Evolutionary conservation across 2,329 filamentous ascomycete genomes (phyloP), one percentile per base, ranked within the genome.

Genomic region (Exserohilum rostratum): DNA sequence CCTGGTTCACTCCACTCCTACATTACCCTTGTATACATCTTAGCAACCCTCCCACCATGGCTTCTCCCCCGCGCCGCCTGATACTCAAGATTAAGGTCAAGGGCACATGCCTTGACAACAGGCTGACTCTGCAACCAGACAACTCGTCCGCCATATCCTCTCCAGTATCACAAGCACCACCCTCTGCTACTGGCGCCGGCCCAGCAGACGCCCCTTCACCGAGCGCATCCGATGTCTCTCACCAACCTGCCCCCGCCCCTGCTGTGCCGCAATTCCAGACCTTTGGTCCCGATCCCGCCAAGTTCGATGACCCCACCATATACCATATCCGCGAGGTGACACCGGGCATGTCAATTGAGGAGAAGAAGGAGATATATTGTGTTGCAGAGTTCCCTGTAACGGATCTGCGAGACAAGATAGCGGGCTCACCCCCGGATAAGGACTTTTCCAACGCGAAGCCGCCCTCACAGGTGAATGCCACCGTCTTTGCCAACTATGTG

Each of bases 371-470:
- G 63, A 93, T 98, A 47, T 96, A 91, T 74, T 91, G 91, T 6
- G 95, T 99, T 13, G 87, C 90, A 4, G 82, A 85, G 12, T 99
- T 95, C 71, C 95, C 95, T 0, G 83, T 83, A 47, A 88, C 85
- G 60, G 90, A 97, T 68, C 82, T 99, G 7, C 83, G 87, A 53
- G 88, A 97, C 69, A 81, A 95, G 63, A 96, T 96, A 60, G 90
- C 93, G 10, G 95, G 95, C 43, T 87, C 90, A 34, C 90, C 93
- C 1, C 93, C 95, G 1, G 93, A 98, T 75, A 92, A 91, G 73
- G 95, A 99, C 78, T 98, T 97, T 69, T 97, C 91, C 72, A 96
- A 87, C 71, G 89, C 91, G 30, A 99, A 98, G 73, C 92, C 93
- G 5, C 88, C 88, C 17, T 96, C 93, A 67, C 95, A 99, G 79